Percentiles rank a stretch among this genome's conserved stretches.
These are phyloP conservation scores for Monosporascus sp. DNA, from an alignment of 2,329 filamentous ascomycete species.

Conservation along the genomic window DNA sequence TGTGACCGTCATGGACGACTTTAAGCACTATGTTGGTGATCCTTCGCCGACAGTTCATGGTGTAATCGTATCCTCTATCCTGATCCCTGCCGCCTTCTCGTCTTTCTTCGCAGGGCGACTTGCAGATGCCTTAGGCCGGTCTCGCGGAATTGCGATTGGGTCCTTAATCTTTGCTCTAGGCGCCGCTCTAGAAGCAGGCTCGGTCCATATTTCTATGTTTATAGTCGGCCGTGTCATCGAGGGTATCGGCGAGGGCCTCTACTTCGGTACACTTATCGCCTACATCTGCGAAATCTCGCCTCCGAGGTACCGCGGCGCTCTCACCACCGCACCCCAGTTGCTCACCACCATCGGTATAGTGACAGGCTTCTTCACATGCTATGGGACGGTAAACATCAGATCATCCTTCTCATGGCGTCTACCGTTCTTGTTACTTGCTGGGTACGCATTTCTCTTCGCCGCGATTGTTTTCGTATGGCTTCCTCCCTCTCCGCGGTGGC, in stretches of 20 bases:
- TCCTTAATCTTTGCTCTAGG: slow-evolving; percentile 41
- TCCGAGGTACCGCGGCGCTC: slow-evolving; percentile 40
- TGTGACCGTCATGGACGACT: slow-evolving; percentile 52
- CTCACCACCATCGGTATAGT: slow-evolving; percentile 46
- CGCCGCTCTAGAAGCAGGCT: slow-evolving; percentile 15
- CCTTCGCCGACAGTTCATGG: slow-evolving; percentile 52
- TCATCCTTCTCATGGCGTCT: slow-evolving; percentile 49
- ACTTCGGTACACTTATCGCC: slow-evolving; percentile 41
- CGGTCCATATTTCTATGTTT: slow-evolving; percentile 19
- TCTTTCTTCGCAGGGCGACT: slow-evolving; percentile 54
- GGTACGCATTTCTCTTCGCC: slow-evolving; percentile 15
- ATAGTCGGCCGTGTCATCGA: slow-evolving; percentile 46
- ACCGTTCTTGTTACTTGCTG: slow-evolving; percentile 39
- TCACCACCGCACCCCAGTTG: slow-evolving; percentile 51
- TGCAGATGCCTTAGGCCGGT: slow-evolving; percentile 47
- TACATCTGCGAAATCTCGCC: slow-evolving; percentile 59
- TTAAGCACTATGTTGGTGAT: slow-evolving; percentile 43
- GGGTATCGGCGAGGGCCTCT: slow-evolving; percentile 52
- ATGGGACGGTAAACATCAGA: slow-evolving; percentile 40
- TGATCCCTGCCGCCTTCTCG: slow-evolving; percentile 54
- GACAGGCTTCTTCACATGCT: slow-evolving; percentile 55
- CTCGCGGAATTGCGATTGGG: slow-evolving; percentile 44
- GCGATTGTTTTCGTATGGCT: slow-evolving; percentile 26
- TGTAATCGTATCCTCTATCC: slow-evolving; percentile 53
- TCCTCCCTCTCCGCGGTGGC: slow-evolving; percentile 52